A percentile compares a stretch with the other conserved stretches of the same genome.
phyloP scores from a whole-genome alignment of 169 alveolate species.

The Toxoplasma gondii region DNA sequence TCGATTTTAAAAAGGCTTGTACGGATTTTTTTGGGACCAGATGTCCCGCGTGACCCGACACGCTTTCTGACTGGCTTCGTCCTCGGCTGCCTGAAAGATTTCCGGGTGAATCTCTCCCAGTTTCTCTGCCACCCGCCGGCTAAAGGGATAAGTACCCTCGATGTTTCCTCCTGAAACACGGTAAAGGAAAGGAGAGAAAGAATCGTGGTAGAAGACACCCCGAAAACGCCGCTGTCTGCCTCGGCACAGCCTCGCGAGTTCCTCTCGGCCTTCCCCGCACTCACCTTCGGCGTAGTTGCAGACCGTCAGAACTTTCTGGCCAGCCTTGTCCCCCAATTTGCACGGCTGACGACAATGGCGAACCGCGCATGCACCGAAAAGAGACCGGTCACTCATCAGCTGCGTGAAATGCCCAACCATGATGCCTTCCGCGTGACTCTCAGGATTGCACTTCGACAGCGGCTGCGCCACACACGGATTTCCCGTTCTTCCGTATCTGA shows the following conservation, averaged over 20 bases:
- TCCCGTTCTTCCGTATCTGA: conserved; percentile 14
- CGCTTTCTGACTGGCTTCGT: neutral
- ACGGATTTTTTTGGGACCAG: neutral
- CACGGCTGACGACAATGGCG: conserved; percentile 22
- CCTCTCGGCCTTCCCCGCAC: neutral
- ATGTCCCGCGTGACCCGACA: neutral
- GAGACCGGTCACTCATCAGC: neutral
- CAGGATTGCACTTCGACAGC: neutral
- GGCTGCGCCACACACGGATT: conserved; percentile 15
- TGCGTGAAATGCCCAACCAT: conserved; percentile 38
- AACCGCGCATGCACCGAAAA: neutral
- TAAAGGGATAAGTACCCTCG: neutral
- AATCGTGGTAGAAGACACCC: neutral
- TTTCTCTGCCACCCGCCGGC: neutral
- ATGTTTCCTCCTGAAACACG: conserved; percentile 4
- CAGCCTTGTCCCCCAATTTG: neutral
- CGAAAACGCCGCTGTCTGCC: too few species aligned
- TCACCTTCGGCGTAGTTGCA: conserved; percentile 44
- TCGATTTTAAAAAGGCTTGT: neutral
- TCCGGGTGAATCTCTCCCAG: neutral
- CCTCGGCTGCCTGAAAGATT: conserved; percentile 26
- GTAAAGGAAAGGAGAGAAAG: neutral
- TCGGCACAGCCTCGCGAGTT: neutral
- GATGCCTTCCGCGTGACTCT: conserved; percentile 30
- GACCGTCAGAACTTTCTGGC: conserved; percentile 17